Base-by-base conservation (phyloP, 805 yeast genomes). In the Candida methanosorbosa region DNA sequence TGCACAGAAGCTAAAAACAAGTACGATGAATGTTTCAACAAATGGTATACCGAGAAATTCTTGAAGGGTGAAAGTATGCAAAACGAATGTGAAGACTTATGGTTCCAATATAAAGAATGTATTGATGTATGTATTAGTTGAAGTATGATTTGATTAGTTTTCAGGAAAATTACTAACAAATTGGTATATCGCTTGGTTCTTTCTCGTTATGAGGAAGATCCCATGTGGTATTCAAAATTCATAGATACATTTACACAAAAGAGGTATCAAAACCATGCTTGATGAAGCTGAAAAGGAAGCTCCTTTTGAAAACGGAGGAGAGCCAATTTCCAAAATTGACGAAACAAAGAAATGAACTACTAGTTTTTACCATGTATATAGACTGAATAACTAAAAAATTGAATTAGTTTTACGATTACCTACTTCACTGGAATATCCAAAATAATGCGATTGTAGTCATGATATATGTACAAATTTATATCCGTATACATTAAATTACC, bases 41-140 rank as follows among this genome's bases (percentile, higher is more conserved):
- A 72, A 44, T 88, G 98, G 98, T 92, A 92, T 56, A 78, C 92
- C 5, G 97, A 92, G 47, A 82, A 81, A 57, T 82, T 82, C 45
- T 61, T 82, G 31, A 72, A 72, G 41, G 79, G 78, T 23, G 67
- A 72, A 49, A 67, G 75, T 27, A 61, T 68, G 37, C 70, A 81
- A 47, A 90, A 90, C 54, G 97, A 90, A 59, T 92, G 98, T 59
- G 81, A 84, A 35, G 90, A 80, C 21, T 70, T 84, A 22, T 92
- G 97, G 96, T 72, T 74, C 38, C 79, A 75, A 35, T 92, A 92
- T 57, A 84, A 83, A 47, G 78, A 77, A n/a, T 92, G 98, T 61
- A 78, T 92, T 20, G 80, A 85, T 46, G 73, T 72, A 43, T 38
- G 68, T 57, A n/a, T n/a, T n/a, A n/a, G n/a, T 18, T 14, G n/a